These are phyloP conservation scores for Phytopythium mirpurense DNA, from an alignment of 352 stramenopile species.

Conservation along the genomic window DNA sequence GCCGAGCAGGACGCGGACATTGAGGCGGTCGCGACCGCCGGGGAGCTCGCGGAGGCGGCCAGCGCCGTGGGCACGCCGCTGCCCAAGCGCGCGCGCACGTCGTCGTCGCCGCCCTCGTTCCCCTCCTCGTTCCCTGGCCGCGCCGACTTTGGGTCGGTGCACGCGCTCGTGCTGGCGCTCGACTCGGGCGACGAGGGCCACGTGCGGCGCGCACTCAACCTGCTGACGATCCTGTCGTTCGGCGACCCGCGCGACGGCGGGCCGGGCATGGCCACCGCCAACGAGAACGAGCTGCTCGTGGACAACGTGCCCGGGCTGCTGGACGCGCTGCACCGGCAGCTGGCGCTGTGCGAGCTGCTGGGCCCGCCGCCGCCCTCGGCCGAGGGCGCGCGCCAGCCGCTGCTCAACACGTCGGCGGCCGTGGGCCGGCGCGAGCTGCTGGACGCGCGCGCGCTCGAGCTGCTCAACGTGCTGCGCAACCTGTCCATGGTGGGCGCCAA, in stretches of 20 bases:
- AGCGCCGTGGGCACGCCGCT: conserved; percentile 55
- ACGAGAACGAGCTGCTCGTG: conserved; percentile 56
- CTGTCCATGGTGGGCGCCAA: conserved; percentile 69
- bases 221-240: conserved; percentile 72
- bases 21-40: conserved; percentile 48
- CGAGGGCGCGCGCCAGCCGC: conserved; percentile 12
- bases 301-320: conserved; percentile 66
- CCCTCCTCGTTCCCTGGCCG: too few species aligned
- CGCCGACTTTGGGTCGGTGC: conserved; percentile 49
- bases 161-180: conserved; percentile 64
- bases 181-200: conserved; percentile 58
- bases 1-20: conserved; percentile 10
- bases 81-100: conserved; percentile 61
- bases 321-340: conserved; percentile 69
- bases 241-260: conserved; percentile 28
- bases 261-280: conserved; percentile 14
- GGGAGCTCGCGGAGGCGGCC: conserved; percentile 63
- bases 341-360: conserved; percentile 46
- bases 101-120: too few species aligned
- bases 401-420: conserved; percentile 42
- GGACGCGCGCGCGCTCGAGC: conserved; percentile 40
- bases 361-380: conserved; percentile 16
- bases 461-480: conserved; percentile 82
- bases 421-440: conserved; percentile 49
- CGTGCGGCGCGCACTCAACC: conserved; percentile 51